Percentiles rank a stretch among this genome's conserved stretches.
These are phyloP conservation scores for Kandelia obovata DNA, from an alignment of 345 rosid species.

Conservation along the genomic window DNA sequence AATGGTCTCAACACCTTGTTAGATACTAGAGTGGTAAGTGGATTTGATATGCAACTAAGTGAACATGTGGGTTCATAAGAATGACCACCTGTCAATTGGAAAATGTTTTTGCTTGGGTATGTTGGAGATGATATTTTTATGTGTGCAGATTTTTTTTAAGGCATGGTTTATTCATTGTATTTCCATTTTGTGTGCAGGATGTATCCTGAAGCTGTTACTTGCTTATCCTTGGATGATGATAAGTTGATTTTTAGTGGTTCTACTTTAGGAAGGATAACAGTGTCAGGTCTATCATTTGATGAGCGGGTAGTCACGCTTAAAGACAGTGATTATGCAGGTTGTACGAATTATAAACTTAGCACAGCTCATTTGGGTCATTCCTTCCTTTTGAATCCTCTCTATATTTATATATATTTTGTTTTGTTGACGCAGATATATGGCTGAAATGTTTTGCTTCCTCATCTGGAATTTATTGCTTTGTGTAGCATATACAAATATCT, in stretches of 20 bases:
- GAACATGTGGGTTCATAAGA: not conserved
- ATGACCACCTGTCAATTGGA: not conserved
- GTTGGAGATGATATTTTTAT: not conserved
- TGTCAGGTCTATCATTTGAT: slow-evolving; percentile 61
- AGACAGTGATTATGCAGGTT: slow-evolving; percentile 62
- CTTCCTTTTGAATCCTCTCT: not conserved
- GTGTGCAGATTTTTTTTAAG: not conserved
- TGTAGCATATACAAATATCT: too few relatives aligned
- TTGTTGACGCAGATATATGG: too few relatives aligned
- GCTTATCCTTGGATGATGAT: slow-evolving; percentile 64
- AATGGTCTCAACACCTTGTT: slow-evolving; percentile 4
- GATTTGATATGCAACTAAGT: not conserved
- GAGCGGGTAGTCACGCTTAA: slow-evolving; percentile 59
- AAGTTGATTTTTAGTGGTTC: slow-evolving; percentile 71
- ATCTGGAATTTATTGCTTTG: too few relatives aligned
- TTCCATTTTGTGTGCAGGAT: slow-evolving; percentile 44
- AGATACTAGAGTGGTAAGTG: not conserved
- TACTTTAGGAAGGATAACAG: slow-evolving; percentile 62
- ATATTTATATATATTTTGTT: not conserved
- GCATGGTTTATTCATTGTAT: not conserved
- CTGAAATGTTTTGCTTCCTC: too few relatives aligned
- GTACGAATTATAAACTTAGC: not conserved
- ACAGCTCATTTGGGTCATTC: not conserved
- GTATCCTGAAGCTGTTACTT: slow-evolving; percentile 64
- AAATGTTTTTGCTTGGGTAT: not conserved